Conservation (phyloP, 805 yeast species). For the Metschnikowia cerradonensis region DNA sequence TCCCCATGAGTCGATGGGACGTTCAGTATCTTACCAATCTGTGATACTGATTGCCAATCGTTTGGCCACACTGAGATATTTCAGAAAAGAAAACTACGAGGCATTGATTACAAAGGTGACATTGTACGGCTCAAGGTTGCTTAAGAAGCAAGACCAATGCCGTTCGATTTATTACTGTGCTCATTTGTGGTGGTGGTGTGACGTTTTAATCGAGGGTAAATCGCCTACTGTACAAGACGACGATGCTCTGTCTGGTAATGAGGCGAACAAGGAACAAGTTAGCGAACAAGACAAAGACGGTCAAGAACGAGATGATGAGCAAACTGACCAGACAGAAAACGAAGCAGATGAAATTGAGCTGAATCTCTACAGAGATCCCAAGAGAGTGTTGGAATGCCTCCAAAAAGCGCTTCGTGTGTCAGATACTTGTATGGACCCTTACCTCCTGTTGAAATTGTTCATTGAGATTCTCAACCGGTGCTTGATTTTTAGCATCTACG, state of each 20-base stretch:
- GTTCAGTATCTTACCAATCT: conserved; percentile 47
- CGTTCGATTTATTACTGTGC: conserved; percentile 83
- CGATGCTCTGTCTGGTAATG: neutral
- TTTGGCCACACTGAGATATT: conserved; percentile 39
- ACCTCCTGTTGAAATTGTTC: conserved; percentile 72
- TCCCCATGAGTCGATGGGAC: conserved; percentile 41
- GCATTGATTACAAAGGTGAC: conserved; percentile 80
- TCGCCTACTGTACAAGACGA: conserved; percentile 24
- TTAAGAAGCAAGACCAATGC: conserved; percentile 93
- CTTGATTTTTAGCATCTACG: conserved; percentile 79
- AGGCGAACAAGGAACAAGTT: conserved; percentile 11
- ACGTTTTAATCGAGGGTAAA: conserved; percentile 33
- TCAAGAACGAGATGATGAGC: conserved; percentile 25
- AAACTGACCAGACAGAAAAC: conserved; percentile 8
- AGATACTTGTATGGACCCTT: conserved; percentile 85
- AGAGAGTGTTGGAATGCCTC: conserved; percentile 84
- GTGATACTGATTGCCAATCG: conserved; percentile 44
- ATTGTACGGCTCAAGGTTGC: conserved; percentile 78
- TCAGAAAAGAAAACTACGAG: conserved; percentile 69
- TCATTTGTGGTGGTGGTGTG: conserved; percentile 92
- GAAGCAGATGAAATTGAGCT: conserved; percentile 7
- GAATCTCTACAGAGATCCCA: conserved; percentile 41
- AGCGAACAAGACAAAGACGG: conserved; percentile 17
- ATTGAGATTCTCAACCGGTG: conserved; percentile 87
- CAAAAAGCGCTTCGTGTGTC: conserved; percentile 87